Conservation (phyloP, 306 rosid species). For the Lathyrus tuberosus region DNA sequence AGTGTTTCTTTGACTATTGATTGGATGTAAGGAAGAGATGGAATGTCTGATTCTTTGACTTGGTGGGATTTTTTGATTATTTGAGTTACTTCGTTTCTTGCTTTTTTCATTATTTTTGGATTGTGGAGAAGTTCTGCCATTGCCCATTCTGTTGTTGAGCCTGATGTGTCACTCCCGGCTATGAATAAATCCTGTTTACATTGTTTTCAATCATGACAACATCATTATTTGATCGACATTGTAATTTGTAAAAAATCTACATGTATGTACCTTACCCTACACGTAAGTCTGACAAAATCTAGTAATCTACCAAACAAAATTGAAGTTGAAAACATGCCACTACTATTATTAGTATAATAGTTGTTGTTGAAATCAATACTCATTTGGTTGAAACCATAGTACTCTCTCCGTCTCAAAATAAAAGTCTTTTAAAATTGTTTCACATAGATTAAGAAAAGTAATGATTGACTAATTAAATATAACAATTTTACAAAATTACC, state of each 20-base stretch:
- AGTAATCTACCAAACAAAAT: background rate
- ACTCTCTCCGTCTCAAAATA: too few relatives aligned
- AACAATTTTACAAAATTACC: too few relatives aligned
- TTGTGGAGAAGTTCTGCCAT: slow-evolving; percentile 61
- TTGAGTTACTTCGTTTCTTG: slow-evolving; percentile 45
- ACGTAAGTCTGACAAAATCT: too few relatives aligned
- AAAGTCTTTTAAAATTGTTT: too few relatives aligned
- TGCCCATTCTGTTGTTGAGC: slow-evolving; percentile 66
- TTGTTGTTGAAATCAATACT: background rate
- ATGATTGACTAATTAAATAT: too few relatives aligned
- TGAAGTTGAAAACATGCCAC: background rate
- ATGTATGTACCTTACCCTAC: background rate
- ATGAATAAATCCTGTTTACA: slow-evolving; percentile 58
- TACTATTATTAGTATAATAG: background rate
- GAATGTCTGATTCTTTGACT: slow-evolving; percentile 57
- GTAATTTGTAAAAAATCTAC: background rate
- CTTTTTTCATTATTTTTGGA: slow-evolving; percentile 47
- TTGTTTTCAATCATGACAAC: background rate
- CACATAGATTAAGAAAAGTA: too few relatives aligned
- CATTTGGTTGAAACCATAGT: background rate
- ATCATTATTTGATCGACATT: background rate
- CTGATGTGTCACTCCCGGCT: slow-evolving; percentile 66
- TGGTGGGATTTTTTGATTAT: slow-evolving; percentile 35
- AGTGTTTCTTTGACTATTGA: slow-evolving; percentile 67
- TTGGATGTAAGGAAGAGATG: slow-evolving; percentile 50